Percentiles rank a stretch among this genome's conserved stretches.
Conservation (phyloP, 1,284 basidiomycete genomes). For the Marasmius fiardii region DNA sequence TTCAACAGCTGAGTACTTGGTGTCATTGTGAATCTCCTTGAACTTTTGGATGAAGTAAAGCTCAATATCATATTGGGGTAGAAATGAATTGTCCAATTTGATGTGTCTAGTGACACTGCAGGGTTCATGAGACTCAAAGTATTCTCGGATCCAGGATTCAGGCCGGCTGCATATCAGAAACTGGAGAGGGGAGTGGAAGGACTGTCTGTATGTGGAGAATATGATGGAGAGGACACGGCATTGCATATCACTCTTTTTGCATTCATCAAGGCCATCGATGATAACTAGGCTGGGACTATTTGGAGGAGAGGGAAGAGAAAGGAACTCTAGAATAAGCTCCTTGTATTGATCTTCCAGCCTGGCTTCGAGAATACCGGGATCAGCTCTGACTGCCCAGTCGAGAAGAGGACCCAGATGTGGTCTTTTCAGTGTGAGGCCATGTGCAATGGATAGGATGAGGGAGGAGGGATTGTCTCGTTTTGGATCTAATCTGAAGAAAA, state of each 20-base stretch:
- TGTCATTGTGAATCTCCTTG: neutral
- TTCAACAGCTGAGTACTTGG: neutral
- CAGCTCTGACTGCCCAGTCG: neutral
- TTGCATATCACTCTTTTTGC: neutral
- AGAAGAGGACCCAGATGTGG: neutral
- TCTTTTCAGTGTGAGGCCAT: neutral
- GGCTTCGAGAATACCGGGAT: neutral
- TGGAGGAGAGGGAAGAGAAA: neutral
- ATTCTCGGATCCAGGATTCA: conserved; percentile 18
- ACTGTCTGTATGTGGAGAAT: neutral
- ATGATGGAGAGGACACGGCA: neutral
- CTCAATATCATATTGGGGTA: neutral
- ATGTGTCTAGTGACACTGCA: neutral
- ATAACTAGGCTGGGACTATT: neutral
- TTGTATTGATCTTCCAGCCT: conserved; percentile 1
- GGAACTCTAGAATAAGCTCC: neutral
- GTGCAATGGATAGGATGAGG: conserved; percentile 3
- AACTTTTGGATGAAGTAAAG: neutral
- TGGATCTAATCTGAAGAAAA: conserved; percentile 15
- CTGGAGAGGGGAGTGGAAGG: conserved; percentile 15
- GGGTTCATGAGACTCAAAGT: too few relatives aligned
- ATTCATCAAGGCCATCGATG: conserved; percentile 6
- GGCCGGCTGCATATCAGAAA: conserved; percentile 24
- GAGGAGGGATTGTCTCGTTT: neutral
- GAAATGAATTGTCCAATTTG: neutral